Evolutionary conservation across 345 rosid species (phyloP), one percentile per base, ranked within the genome.

Genomic region (Mangifera indica): DNA sequence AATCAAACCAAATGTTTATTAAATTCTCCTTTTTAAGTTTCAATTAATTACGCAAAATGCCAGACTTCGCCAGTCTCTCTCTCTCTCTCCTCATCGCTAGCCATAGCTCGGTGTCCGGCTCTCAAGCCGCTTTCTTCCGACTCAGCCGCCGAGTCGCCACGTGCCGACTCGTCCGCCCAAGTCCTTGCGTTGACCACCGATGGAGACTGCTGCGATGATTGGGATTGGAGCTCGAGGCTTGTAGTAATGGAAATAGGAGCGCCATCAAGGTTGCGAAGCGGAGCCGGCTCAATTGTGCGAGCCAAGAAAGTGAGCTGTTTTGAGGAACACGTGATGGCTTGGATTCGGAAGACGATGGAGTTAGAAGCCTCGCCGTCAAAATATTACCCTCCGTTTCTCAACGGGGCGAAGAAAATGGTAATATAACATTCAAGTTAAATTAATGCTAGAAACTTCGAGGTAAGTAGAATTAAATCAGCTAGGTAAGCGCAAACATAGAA

Each of bases 341-440:
- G 89, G 93, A 80, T 56, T 21, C 73, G 55, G 79, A 79, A 78
- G 84, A 86, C 84, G 80, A 74, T 82, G 72, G 91, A 82, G 54
- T 77, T 80, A 24, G 91, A 84, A 29, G 82, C 72, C 59, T 70
- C 83, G 0, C 76, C 76, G 59, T 81, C 91, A 24, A 76, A 24
- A 52, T 85, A 85, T 72, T 68, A 77, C 63, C 91, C 91, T 53
- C 96, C 98, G 13, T 93, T 93, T 69, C 93, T 93, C 4, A 83
- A 78, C 32, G 87, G 88, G 14, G 87, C 96, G 21, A 87, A 90
- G 75, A 90, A 81, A 78, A 66, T 85, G 89, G 97, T 91, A 74
- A 13, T 45, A 29, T n/a, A n/a, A n/a, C n/a, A n/a, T 29, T 29
- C 26, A 22, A 20, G 45, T 66, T 25, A 17, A n/a, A 65, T 25